phyloP scores from a whole-genome alignment of 495 filamentous ascomycete genomes.

The Podospora didyma region DNA sequence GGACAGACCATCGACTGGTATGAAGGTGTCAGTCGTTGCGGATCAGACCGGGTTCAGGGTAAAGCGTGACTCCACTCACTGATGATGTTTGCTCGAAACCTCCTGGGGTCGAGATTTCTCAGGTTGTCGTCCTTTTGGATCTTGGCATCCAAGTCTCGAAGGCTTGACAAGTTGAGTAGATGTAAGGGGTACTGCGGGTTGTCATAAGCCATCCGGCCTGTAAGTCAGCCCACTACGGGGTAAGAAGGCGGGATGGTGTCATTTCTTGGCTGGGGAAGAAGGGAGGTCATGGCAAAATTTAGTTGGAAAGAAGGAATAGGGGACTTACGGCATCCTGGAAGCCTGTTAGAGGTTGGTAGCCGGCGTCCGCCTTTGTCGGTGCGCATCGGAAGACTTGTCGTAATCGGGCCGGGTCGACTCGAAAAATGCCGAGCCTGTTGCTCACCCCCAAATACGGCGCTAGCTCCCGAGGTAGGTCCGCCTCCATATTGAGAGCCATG shows the following conservation, averaged over 20 bases:
- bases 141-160: constrained; percentile 58
- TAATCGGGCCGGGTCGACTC: constrained; percentile 55
- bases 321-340: constrained; percentile 74
- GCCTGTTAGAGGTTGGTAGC: constrained; percentile 72
- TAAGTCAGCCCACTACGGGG: neutral
- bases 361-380: constrained; percentile 60
- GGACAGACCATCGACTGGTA: constrained; percentile 33
- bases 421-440: constrained; percentile 66
- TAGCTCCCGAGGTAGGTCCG: constrained; percentile 47
- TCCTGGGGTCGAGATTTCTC: constrained; percentile 54
- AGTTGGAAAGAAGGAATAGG: constrained; percentile 3
- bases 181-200: constrained; percentile 74
- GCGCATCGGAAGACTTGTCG: constrained; percentile 74
- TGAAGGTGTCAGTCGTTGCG: constrained; percentile 11
- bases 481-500: constrained; percentile 55
- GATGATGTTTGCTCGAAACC: constrained; percentile 85
- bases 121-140: constrained; percentile 48
- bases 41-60: neutral
- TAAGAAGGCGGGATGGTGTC: neutral
- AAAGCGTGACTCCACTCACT: constrained; percentile 31
- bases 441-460: constrained; percentile 58
- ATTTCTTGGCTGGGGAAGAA: neutral
- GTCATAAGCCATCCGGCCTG: neutral
- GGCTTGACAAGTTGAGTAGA: constrained; percentile 68
- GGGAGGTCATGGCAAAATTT: too few relatives aligned